These are phyloP conservation scores for Elsinoe necatrix DNA, from an alignment of 2,329 filamentous ascomycete genomes.

Conservation along the genomic window DNA sequence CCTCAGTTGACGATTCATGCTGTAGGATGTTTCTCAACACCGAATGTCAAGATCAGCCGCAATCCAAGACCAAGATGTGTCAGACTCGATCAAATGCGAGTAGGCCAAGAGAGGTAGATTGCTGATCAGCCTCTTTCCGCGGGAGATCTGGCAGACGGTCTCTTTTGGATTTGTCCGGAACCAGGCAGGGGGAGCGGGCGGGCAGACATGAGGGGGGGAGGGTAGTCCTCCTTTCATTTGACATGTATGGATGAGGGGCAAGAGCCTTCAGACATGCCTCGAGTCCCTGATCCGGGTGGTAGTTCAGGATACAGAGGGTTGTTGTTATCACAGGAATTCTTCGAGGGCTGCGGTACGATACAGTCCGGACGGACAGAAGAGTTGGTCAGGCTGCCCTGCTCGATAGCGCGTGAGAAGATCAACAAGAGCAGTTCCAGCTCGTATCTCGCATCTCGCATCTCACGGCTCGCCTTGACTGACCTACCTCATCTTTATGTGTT, in stretches of 20 bases:
- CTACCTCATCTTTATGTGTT: not conserved
- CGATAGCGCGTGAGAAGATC: not conserved
- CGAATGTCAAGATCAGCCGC: not conserved
- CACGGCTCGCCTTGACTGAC: conserved; percentile 5
- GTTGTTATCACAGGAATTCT: too few species aligned
- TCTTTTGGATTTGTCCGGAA: not conserved
- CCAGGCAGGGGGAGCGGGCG: not conserved
- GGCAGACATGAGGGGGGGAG: not conserved
- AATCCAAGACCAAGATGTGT: not conserved
- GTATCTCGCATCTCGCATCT: not conserved
- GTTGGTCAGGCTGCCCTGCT: not conserved
- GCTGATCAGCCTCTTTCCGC: not conserved
- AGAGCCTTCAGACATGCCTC: not conserved
- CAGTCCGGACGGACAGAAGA: not conserved
- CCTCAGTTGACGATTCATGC: not conserved
- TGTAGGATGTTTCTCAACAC: not conserved
- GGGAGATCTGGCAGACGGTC: not conserved
- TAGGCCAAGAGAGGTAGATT: conserved; percentile 7
- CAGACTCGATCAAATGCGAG: not conserved
- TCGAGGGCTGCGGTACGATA: not conserved
- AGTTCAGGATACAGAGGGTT: not conserved
- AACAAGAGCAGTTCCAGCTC: not conserved
- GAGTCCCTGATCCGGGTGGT: not conserved
- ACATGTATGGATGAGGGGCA: not conserved
- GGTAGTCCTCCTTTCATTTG: not conserved